phyloP scores from a whole-genome alignment of 2,329 filamentous ascomycete genomes.

The Phialocephala sp. region DNA sequence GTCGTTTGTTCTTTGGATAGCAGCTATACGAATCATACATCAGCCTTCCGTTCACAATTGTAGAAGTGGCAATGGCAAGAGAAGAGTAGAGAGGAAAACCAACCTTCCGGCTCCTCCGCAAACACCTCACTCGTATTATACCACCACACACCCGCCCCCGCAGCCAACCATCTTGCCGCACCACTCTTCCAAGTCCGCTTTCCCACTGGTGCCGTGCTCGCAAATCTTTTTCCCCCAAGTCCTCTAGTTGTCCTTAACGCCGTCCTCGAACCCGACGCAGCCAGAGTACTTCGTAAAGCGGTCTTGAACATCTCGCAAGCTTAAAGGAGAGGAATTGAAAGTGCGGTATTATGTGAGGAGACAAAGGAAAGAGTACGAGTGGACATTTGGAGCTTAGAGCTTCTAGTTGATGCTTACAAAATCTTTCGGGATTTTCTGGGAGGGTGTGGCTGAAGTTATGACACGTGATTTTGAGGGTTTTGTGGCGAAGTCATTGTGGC shows the following conservation, averaged over 20 bases:
- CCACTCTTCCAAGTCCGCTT: slow-evolving; percentile 80
- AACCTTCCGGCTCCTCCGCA: slow-evolving; percentile 80
- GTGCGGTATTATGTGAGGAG: not conserved
- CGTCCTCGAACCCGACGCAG: not conserved
- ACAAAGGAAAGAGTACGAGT: slow-evolving; percentile 10
- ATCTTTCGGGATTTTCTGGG: not conserved
- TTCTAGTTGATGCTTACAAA: slow-evolving; percentile 8
- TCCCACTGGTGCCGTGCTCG: slow-evolving; percentile 53
- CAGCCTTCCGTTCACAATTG: not conserved
- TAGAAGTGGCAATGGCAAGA: not conserved
- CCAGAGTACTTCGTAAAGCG: slow-evolving; percentile 32
- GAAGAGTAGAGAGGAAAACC: not conserved
- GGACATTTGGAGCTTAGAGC: slow-evolving; percentile 5
- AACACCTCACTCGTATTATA: slow-evolving; percentile 92
- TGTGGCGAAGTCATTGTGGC: not conserved
- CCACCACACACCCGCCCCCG: slow-evolving; percentile 81
- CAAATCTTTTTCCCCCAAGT: slow-evolving; percentile 52
- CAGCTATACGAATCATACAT: slow-evolving; percentile 26
- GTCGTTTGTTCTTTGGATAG: slow-evolving; percentile 45
- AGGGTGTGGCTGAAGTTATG: not conserved
- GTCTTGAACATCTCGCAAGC: slow-evolving; percentile 13
- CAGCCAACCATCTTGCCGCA: slow-evolving; percentile 75
- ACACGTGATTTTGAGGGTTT: not conserved
- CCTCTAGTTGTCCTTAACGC: not conserved
- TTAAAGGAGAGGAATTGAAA: slow-evolving; percentile 7